Base-by-base conservation (phyloP, 495 filamentous ascomycete species). In the Talaromyces thailandensis region DNA sequence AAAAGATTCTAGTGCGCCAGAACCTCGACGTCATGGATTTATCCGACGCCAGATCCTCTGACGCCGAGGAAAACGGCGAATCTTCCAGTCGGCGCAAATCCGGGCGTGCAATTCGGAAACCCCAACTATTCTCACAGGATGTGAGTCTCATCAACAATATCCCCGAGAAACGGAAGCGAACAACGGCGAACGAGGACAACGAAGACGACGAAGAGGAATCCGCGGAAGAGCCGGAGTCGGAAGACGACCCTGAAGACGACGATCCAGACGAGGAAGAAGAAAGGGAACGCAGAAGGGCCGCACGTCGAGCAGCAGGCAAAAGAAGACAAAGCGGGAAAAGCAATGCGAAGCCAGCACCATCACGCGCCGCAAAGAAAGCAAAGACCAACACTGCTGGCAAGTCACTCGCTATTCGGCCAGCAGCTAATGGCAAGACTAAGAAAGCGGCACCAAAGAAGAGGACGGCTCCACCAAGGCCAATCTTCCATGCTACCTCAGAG, bases 61-160 rank as follows among this genome's bases (percentile, higher is more conserved):
- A 61, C 25, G 59, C 3, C 45, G 59, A 61, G 14, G 40, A 50
- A 45, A 48, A 61, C n/a, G 59, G 59, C 40, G 43, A 26, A 11
- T 61, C 59, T 24, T 61, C 84, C 72, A 80, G 80, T 75, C 69
- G 88, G 70, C 85, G 92, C 71, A 89, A 89, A 68, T 96, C 92
- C 55, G 89, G 89, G 77, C 89, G 92, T 75, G 85, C 86, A 75
- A 83, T 86, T 64, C 90, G 87, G 65, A 86, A 83, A 64, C 90
- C 90, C 57, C 81, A 85, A 66, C 81, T 86, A 48, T 90, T 86
- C 74, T 81, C 78, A 5, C 71, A 80, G 57, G 79, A 66, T 26
- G 68, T 68, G 63, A 71, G 71, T 51, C 63, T 62, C 25, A 65
- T 71, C 26, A 69, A 70, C 4, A 69, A 64, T 43, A 73, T 66